Conservation (phyloP, 192 early-diverging fungal genomes). For the Coemansia sp. region DNA sequence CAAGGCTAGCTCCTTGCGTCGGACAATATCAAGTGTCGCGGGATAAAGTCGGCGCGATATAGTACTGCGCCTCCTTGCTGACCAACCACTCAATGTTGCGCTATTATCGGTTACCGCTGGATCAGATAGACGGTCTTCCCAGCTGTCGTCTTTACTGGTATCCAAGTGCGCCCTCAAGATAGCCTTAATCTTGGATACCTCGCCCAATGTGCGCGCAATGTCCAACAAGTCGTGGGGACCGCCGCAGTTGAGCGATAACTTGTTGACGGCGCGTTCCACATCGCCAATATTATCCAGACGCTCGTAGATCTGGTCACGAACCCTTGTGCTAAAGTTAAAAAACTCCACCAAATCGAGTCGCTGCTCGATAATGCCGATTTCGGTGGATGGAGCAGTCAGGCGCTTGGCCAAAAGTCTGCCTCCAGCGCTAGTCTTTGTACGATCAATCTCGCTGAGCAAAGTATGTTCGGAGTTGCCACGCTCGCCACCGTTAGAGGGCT, state of each 20-base stretch:
- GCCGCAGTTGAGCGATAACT: constrained; percentile 67
- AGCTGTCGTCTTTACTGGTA: background rate
- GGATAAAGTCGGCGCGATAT: background rate
- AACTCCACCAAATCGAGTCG: constrained; percentile 78
- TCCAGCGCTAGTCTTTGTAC: constrained; percentile 82
- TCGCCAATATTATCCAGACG: constrained; percentile 66
- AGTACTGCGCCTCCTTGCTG: background rate
- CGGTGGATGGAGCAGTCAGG: constrained; percentile 72
- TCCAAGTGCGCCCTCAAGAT: constrained; percentile 42
- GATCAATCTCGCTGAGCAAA: constrained; percentile 72
- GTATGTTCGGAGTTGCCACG: constrained; percentile 60
- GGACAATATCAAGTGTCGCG: constrained; percentile 19
- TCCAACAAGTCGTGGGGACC: constrained; percentile 67
- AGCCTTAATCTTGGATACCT: constrained; percentile 53
- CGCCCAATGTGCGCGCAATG: constrained; percentile 63
- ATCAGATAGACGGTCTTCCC: background rate
- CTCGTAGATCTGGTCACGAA: constrained; percentile 55
- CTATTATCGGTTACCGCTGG: background rate
- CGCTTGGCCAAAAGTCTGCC: constrained; percentile 72
- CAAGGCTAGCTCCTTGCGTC: constrained; percentile 39
- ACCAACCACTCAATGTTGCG: background rate
- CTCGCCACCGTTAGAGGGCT: constrained; percentile 58
- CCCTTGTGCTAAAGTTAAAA: constrained; percentile 62
- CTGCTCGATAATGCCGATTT: constrained; percentile 65
- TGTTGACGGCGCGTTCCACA: constrained; percentile 70